Evolutionary conservation across 495 filamentous ascomycete species (phyloP).

Genomic region (Trichoderma gamsii): DNA sequence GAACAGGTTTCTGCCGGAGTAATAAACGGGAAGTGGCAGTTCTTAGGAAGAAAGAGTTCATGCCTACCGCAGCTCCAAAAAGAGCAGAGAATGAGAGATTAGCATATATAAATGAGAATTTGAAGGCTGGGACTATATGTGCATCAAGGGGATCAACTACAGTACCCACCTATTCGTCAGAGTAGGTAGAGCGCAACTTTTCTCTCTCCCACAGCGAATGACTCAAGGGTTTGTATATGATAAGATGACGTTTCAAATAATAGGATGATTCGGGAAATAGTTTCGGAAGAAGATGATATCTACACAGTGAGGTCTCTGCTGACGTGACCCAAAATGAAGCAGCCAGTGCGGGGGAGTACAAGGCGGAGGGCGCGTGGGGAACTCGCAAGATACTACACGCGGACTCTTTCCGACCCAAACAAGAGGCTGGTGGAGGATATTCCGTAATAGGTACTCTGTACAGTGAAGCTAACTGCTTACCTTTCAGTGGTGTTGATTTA

Average conservation of each 20-base stretch:
- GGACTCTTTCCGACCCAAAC: too few species aligned
- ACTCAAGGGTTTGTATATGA: neutral
- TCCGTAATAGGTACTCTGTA: too few species aligned
- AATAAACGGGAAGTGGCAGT: neutral
- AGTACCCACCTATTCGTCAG: neutral
- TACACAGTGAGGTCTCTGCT: neutral
- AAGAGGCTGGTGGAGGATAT: too few species aligned
- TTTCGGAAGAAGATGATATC: neutral
- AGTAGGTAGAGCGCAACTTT: neutral
- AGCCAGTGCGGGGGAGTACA: too few species aligned
- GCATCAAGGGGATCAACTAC: neutral
- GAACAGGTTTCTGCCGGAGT: neutral
- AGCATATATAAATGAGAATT: neutral
- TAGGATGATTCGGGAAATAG: neutral
- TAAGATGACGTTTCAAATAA: neutral
- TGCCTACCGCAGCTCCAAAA: neutral
- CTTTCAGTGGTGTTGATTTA: too few species aligned
- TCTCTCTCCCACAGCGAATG: neutral
- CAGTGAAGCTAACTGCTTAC: too few species aligned
- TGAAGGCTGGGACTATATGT: neutral
- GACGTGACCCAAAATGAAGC: too few species aligned
- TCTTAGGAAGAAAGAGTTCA: slow-evolving; percentile 1
- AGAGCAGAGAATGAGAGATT: neutral
- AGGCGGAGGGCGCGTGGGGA: too few species aligned
- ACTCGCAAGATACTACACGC: too few species aligned